phyloP scores from a whole-genome alignment of 1,284 basidiomycete species.

The Rhodofomes roseus region DNA sequence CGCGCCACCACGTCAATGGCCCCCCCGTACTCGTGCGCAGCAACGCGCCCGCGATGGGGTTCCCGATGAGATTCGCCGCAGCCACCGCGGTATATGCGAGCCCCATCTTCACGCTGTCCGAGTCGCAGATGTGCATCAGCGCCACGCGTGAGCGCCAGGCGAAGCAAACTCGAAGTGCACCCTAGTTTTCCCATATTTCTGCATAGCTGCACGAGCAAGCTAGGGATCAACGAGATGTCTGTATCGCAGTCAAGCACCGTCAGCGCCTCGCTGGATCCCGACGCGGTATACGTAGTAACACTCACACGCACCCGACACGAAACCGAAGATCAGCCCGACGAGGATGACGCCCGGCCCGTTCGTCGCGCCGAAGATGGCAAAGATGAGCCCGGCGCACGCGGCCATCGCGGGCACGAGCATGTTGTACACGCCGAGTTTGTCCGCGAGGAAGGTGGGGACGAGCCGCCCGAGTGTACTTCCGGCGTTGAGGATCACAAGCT shows the following conservation, averaged over 20 bases:
- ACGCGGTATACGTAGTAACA: conserved; percentile 1
- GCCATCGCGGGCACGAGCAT: conserved; percentile 34
- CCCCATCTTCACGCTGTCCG: conserved; percentile 45
- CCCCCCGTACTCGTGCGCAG: conserved; percentile 20
- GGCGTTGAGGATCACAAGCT: conserved; percentile 43
- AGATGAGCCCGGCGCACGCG: conserved; percentile 37
- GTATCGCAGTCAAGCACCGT: not conserved
- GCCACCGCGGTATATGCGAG: conserved; percentile 48
- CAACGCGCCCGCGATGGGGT: conserved; percentile 30
- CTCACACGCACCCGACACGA: conserved; percentile 47
- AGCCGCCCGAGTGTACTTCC: conserved; percentile 46
- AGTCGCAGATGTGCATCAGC: not conserved
- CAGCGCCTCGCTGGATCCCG: not conserved
- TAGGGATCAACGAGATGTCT: conserved; percentile 50
- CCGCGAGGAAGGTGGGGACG: conserved; percentile 45
- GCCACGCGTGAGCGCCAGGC: not conserved
- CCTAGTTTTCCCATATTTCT: conserved; percentile 42
- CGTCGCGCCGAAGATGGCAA: conserved; percentile 40
- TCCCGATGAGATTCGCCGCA: conserved; percentile 43
- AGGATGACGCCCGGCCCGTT: conserved; percentile 34
- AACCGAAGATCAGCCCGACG: conserved; percentile 45
- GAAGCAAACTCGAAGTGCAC: conserved; percentile 22
- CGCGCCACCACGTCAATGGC: conserved; percentile 7
- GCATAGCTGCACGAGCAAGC: conserved; percentile 41
- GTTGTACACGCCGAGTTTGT: conserved; percentile 36